Percentiles rank a stretch among this genome's conserved stretches.
Conservation (phyloP, 345 rosid species). For the Viola odorata region DNA sequence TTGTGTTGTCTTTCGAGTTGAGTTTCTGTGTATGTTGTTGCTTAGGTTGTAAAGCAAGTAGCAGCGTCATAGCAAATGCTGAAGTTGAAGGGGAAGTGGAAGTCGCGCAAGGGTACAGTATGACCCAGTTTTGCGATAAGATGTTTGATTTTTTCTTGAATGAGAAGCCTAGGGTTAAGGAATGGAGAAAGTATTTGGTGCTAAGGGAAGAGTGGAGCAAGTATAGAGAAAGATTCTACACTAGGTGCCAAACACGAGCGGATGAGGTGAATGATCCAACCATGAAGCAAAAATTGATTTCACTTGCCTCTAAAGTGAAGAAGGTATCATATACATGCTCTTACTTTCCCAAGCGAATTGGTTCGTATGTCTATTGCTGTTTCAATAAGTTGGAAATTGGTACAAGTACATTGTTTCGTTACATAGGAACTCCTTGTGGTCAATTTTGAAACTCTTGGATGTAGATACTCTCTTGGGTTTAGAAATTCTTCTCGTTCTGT, state of each 20-base stretch:
- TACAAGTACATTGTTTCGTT: no score
- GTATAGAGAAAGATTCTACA: conserved; percentile 64
- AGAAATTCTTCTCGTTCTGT: conserved; percentile 21
- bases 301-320: conserved; percentile 64
- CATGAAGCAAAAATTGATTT: conserved; percentile 45
- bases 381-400: no score
- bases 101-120: conserved; percentile 63
- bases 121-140: conserved; percentile 73
- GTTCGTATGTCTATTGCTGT: no score
- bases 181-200: conserved; percentile 76
- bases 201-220: conserved; percentile 84
- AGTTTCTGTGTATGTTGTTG: background rate
- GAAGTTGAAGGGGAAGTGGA: conserved; percentile 47
- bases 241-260: conserved; percentile 52
- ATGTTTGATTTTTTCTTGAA: conserved; percentile 67
- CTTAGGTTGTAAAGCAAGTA: conserved; percentile 45
- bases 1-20: conserved; percentile 3
- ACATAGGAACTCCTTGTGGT: no score
- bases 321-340: conserved; percentile 38
- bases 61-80: conserved; percentile 16
- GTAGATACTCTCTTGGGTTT: conserved; percentile 19
- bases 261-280: conserved; percentile 48
- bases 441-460: no score
- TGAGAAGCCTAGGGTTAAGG: conserved; percentile 68
- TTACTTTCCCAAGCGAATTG: background rate